Evolutionary conservation across 1,284 basidiomycete species (phyloP).

Genomic region (Xerocomus cyaneibrunnescens): DNA sequence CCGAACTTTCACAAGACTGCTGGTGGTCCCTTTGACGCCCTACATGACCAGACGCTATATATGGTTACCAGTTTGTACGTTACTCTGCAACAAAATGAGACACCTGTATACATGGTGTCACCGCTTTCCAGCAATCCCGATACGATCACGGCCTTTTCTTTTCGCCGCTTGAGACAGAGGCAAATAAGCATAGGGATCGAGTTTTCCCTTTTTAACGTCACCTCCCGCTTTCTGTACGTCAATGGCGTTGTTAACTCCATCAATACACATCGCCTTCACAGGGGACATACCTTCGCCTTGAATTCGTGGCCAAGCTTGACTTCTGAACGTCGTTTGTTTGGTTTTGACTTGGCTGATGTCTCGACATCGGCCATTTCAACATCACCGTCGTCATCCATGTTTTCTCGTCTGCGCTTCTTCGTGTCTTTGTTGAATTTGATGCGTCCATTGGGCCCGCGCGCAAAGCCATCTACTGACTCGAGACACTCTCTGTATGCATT

Average conservation of each 20-base stretch:
- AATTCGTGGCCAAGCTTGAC: constrained; percentile 83
- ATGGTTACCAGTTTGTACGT: neutral
- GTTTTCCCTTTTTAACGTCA: constrained; percentile 82
- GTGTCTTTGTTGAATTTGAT: constrained; percentile 98
- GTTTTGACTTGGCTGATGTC: constrained; percentile 42
- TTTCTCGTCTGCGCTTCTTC: constrained; percentile 79
- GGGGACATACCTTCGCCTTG: constrained; percentile 68
- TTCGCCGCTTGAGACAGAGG: constrained; percentile 82
- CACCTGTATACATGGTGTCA: constrained; percentile 11
- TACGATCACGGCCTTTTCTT: constrained; percentile 48
- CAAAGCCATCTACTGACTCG: constrained; percentile 87
- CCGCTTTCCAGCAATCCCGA: constrained; percentile 53
- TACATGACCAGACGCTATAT: too few relatives aligned
- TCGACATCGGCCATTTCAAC: constrained; percentile 68
- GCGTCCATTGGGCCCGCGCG: constrained; percentile 77
- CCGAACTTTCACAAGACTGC: too few relatives aligned
- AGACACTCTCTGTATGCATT: constrained; percentile 82
- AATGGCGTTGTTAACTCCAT: neutral
- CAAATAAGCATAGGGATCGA: constrained; percentile 94
- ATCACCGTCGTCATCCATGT: constrained; percentile 52
- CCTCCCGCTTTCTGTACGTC: constrained; percentile 80
- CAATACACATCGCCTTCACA: neutral
- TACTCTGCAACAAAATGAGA: too few relatives aligned
- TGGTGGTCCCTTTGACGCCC: too few relatives aligned
- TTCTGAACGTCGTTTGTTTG: constrained; percentile 58